These are phyloP conservation scores for Lathyrus aphaca DNA, from an alignment of 306 rosid species.

Conservation along the genomic window DNA sequence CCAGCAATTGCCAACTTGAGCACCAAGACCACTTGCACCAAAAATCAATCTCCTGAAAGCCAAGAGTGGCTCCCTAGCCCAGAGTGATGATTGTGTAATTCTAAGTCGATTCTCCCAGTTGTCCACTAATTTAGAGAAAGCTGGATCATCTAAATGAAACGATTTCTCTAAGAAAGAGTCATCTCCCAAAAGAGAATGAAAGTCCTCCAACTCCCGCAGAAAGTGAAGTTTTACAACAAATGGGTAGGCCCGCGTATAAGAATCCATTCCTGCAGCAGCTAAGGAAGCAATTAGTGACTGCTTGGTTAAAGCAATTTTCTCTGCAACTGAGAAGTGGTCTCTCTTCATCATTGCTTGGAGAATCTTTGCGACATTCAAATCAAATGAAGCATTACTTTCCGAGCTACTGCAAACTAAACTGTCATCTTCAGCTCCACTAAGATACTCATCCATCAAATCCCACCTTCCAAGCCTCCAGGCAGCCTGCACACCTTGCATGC, in stretches of 20 bases:
- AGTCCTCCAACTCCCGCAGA: constrained; percentile 86
- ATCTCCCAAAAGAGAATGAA: constrained; percentile 71
- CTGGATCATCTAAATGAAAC: constrained; percentile 62
- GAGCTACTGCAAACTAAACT: constrained; percentile 84
- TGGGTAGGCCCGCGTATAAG: constrained; percentile 90
- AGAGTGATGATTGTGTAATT: constrained; percentile 85
- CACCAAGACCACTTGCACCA: constrained; percentile 70
- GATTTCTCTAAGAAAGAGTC: constrained; percentile 86
- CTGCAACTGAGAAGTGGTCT: constrained; percentile 83
- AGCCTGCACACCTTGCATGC: constrained; percentile 99
- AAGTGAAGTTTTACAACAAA: constrained; percentile 94
- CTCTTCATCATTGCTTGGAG: constrained; percentile 96
- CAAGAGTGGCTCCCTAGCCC: constrained; percentile 97
- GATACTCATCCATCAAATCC: constrained; percentile 99
- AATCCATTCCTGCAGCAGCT: constrained; percentile 99
- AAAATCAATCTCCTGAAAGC: constrained; percentile 87
- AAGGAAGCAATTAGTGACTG: constrained; percentile 90
- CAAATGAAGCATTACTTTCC: constrained; percentile 93
- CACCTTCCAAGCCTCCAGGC: constrained; percentile 99
- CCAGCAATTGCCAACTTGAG: constrained; percentile 97
- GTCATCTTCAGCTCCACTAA: constrained; percentile 83
- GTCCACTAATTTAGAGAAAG: constrained; percentile 68
- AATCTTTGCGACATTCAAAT: constrained; percentile 90
- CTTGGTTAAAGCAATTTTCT: constrained; percentile 86
- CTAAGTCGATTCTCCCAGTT: constrained; percentile 92